Base-by-base conservation (phyloP, 1,139 yeast genomes). In the Candida mesenterica region DNA sequence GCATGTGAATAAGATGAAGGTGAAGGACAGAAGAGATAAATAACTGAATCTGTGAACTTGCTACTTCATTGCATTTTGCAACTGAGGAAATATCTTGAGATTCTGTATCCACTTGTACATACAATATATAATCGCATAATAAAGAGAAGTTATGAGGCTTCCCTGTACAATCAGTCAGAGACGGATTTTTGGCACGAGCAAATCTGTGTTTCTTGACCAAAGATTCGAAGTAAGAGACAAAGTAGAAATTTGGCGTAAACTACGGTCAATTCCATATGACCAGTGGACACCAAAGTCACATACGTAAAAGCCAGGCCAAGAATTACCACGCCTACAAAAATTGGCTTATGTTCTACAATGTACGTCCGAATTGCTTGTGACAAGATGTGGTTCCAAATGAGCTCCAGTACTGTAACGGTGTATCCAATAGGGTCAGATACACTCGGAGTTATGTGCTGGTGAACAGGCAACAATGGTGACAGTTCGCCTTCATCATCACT, bases 1-100 rank as follows among this genome's bases (percentile, higher is more conserved):
- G 66, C 77, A 86, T 57, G 82, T 75, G 46, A 90, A 90, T 62
- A 82, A 77, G 62, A 74, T 77, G 76, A 82, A 87, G 73, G 89
- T 89, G 39, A 82, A 83, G 61, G 97, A 90, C 59, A 78, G 90
- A 73, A 49, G 55, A 40, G 49, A 40, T 25, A 42, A 45, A 33
- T 43, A 36, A 15, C 29, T 17, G 18, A 18, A 12, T n/a, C 4
- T 5, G 9, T 38, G 22, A 19, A 19, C 22, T n/a, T 19, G 15
- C 23, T 15, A 24, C 20, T 30, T 26, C 25, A 32, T 27, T 16
- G 8, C 24, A 23, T 27, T 32, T 28, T 30, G 29, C 24, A 22
- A 27, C 25, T 33, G n/a, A n/a, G n/a, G n/a, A 19, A 9, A 6
- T 19, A 19, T 19, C 22, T 19, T 19, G 22, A 19, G 9, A 19